Evolutionary conservation across 345 rosid genomes (phyloP), one percentile per base, ranked within the genome.

Genomic region (Lepidium didymum): DNA sequence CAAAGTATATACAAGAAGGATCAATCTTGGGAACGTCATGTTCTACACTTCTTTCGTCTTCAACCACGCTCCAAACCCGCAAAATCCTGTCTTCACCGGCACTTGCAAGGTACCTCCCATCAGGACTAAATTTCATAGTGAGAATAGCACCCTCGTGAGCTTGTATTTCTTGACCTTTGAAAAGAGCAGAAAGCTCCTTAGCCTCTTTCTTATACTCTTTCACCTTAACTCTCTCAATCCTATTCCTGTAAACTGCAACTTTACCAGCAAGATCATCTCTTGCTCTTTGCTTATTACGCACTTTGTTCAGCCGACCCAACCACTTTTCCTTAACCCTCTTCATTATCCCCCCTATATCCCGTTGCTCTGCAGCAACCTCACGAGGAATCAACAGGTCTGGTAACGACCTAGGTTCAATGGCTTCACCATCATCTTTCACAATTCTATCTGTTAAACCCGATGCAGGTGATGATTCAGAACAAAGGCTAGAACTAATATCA

Each of bases 61-160:
- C 94, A 62, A 84, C 81, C 64, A 90, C 76, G 29, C 82, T 79
- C 96, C 94, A 90, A 43, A 87, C 74, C 18, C 89, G 61, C 36
- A 90, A 83, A 45, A 85, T 70, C 13, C 81, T 62, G 51, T 90
- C 96, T 74, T 85, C 84, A 33, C 96, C 91, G 2, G 87, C 94
- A 78, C 91, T 87, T 3, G 94, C 94, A 33, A 90, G 87, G 60
- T 72, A 90, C 78, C 79, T 84, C 43, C 96, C 96, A 64, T 90
- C 94, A 29, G 83, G 91, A 75, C 94, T 90, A 77, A 90, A 90
- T 43, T 78, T 90, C 94, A 90, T 85, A 34, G 87, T 62, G 77
- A 87, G 80, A 56, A 90, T 86, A 4, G 83, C 66, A 59, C 96
- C 94, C 1, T 73, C 68, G 36, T 90, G 96, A n/a, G 96, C 94